These are phyloP conservation scores for Fagopyrum esculentum DNA, from an alignment of 148 eudicot genomes.

Conservation along the genomic window DNA sequence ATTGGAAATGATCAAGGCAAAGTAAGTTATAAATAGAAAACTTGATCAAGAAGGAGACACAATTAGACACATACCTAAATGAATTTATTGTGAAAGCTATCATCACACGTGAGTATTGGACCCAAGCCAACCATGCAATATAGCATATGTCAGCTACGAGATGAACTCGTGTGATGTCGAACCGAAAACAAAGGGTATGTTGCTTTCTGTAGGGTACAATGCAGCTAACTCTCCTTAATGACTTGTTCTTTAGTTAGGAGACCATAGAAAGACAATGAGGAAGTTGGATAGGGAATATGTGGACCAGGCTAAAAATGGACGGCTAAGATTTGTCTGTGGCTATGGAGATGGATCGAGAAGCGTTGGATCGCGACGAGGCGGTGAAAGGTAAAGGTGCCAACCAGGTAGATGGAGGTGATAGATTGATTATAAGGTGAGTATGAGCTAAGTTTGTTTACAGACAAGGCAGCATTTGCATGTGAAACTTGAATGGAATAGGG, in stretches of 20 bases:
- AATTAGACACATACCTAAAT: neutral
- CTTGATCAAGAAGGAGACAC: neutral
- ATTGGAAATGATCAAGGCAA: slow-evolving; percentile 2
- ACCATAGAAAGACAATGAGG: neutral
- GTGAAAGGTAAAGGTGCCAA: neutral
- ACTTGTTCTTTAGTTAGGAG: neutral
- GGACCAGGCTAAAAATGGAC: neutral
- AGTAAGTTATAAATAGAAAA: neutral
- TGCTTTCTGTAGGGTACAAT: neutral
- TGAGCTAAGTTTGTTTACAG: neutral
- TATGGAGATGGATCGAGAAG: neutral
- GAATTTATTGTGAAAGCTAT: neutral
- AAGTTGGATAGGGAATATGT: neutral
- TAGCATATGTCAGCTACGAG: too few species aligned
- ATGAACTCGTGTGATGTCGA: too few species aligned
- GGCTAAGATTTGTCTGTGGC: neutral
- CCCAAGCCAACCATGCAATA: slow-evolving; percentile 1
- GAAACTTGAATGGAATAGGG: neutral
- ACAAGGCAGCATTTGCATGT: slow-evolving; percentile 2
- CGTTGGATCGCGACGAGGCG: neutral
- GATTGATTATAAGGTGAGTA: neutral
- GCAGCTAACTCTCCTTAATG: neutral
- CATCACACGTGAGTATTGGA: slow-evolving; percentile 1
- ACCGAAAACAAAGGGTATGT: neutral
- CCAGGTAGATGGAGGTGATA: neutral